Conservation (phyloP, 768 basidiomycete species). For the Antrodiella citrinella region DNA sequence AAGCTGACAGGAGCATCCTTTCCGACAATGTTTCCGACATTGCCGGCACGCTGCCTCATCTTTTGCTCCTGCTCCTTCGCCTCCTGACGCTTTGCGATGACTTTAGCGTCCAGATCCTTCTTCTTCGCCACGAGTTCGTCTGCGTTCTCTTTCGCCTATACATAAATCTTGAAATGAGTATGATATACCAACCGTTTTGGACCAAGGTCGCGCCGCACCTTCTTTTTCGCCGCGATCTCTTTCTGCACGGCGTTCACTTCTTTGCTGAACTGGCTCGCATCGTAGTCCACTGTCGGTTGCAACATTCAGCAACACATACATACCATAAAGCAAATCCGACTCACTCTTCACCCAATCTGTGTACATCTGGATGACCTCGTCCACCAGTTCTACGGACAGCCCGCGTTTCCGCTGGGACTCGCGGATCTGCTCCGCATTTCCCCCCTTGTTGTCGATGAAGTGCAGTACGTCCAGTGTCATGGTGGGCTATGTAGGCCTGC, state of each 20-base stretch:
- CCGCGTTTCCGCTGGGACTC: conserved; percentile 92
- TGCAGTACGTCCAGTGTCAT: conserved; percentile 81
- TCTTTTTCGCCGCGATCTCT: conserved; percentile 90
- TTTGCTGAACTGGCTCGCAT: conserved; percentile 69
- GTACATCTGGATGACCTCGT: conserved; percentile 91
- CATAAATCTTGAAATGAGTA: neutral
- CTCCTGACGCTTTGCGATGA: conserved; percentile 68
- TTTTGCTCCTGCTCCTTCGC: conserved; percentile 65
- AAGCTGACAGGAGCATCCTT: conserved; percentile 75
- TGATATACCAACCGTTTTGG: too few species aligned
- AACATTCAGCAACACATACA: neutral
- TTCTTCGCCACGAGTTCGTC: conserved; percentile 82
- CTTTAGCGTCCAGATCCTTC: conserved; percentile 75
- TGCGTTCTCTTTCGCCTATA: conserved; percentile 84
- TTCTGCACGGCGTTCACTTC: conserved; percentile 89
- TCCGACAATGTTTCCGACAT: conserved; percentile 90
- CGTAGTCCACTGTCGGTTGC: conserved; percentile 69
- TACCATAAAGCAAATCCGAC: conserved; percentile 24
- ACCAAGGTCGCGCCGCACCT: conserved; percentile 37
- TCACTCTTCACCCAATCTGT: conserved; percentile 89
- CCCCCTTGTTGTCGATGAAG: conserved; percentile 85
- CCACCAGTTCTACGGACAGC: conserved; percentile 84
- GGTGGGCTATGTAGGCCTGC: conserved; percentile 2
- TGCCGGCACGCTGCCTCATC: conserved; percentile 75
- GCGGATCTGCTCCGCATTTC: conserved; percentile 82